Percentiles rank a stretch among this genome's conserved stretches.
Conservation (phyloP, 768 basidiomycete genomes). For the Rhizopogon vesiculosus region DNA sequence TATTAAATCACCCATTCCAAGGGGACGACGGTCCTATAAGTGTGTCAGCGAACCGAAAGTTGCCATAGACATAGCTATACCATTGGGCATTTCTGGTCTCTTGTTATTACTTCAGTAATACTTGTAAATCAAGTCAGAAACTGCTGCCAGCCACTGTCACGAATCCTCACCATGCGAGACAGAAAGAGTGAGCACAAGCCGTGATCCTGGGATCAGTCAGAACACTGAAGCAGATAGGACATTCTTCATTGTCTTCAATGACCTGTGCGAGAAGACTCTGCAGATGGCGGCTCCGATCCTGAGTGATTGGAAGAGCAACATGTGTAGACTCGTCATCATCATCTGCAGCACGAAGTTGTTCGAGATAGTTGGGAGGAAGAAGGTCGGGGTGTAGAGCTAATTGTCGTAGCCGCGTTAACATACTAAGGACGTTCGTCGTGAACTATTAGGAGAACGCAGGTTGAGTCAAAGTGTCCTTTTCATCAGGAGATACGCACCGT, state of each 20-base stretch:
- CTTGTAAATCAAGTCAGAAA: conserved; percentile 27
- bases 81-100: conserved; percentile 82
- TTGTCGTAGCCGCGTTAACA: conserved; percentile 86
- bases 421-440: conserved; percentile 66
- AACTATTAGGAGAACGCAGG: conserved; percentile 34
- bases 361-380: conserved; percentile 65
- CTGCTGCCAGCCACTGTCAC: neutral
- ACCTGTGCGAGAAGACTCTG: conserved; percentile 57
- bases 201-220: conserved; percentile 69
- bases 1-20: conserved; percentile 52
- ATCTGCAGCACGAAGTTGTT: conserved; percentile 45
- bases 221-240: conserved; percentile 67
- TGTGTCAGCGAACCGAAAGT: neutral
- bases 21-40: conserved; percentile 62
- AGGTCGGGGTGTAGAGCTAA: conserved; percentile 76
- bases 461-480: neutral
- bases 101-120: conserved; percentile 63
- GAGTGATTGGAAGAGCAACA: conserved; percentile 37
- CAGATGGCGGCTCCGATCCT: conserved; percentile 50
- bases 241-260: conserved; percentile 81
- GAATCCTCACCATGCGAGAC: conserved; percentile 54
- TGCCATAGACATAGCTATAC: conserved; percentile 29
- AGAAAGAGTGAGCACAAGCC: conserved; percentile 68
- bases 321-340: conserved; percentile 11
- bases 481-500: conserved; percentile 28